Evolutionary conservation across 176 grass and related monocot species (phyloP).

Genomic region (Lolium perenne): DNA sequence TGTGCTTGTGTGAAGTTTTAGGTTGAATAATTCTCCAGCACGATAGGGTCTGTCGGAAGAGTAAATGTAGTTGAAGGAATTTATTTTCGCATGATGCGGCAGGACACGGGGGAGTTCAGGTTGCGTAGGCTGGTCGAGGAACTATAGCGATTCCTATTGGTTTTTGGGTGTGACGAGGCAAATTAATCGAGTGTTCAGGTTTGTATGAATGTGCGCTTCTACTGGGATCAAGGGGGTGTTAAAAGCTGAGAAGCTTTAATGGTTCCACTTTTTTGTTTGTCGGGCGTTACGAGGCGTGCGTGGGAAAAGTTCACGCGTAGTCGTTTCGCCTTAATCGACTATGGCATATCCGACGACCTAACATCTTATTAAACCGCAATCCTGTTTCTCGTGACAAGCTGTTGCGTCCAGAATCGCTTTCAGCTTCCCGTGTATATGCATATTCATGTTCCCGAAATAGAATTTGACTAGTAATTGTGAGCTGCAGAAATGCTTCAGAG

Average conservation of each 20-base stretch:
- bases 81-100: background rate
- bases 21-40: too few species aligned
- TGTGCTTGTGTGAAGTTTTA: background rate
- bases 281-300: background rate
- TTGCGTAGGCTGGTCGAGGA: background rate
- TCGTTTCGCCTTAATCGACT: background rate
- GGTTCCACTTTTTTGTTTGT: conserved; percentile 1
- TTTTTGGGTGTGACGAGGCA: background rate
- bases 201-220: background rate
- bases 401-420: background rate
- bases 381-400: background rate
- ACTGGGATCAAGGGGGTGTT: conserved; percentile 5
- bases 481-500: conserved; percentile 99
- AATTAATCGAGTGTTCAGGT: background rate
- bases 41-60: background rate
- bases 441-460: conserved; percentile 39
- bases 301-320: background rate
- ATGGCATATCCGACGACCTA: background rate
- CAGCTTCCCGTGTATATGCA: background rate
- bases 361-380: background rate
- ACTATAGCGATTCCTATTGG: background rate
- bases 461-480: conserved; percentile 75
- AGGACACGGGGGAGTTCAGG: background rate
- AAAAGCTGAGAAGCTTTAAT: background rate
- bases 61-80: background rate